phyloP scores from a whole-genome alignment of 2,329 filamentous ascomycete species.

The Nothopassalora personata region DNA sequence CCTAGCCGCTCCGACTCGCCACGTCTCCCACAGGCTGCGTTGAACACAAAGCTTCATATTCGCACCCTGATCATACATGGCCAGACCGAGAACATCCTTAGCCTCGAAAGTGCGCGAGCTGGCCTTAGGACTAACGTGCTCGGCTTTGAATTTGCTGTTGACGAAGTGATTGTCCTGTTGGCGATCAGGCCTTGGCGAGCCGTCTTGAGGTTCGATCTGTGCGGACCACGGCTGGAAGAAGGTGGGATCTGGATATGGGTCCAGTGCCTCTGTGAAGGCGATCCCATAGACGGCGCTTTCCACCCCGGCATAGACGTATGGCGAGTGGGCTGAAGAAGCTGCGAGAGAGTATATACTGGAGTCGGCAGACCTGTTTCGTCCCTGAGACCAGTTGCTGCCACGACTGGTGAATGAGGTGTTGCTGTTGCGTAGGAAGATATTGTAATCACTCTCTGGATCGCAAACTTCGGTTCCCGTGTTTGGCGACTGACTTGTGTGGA shows the following conservation, averaged over 20 bases:
- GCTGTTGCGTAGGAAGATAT: slow-evolving; percentile 42
- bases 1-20: slow-evolving; percentile 14
- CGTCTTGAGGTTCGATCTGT: background rate
- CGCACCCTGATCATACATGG: slow-evolving; percentile 44
- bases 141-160: background rate
- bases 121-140: background rate
- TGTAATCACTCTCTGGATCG: slow-evolving; percentile 34
- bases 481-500: background rate
- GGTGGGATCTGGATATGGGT: slow-evolving; percentile 40
- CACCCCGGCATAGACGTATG: slow-evolving; percentile 45
- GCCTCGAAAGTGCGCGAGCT: slow-evolving; percentile 9
- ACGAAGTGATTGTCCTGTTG: background rate
- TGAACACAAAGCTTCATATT: slow-evolving; percentile 40
- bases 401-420: slow-evolving; percentile 19
- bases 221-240: slow-evolving; percentile 21
- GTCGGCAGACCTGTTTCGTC: slow-evolving; percentile 23
- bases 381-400: slow-evolving; percentile 24
- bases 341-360: slow-evolving; percentile 47
- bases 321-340: slow-evolving; percentile 40
- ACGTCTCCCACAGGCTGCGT: slow-evolving; percentile 30
- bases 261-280: slow-evolving; percentile 40
- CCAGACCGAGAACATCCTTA: slow-evolving; percentile 38
- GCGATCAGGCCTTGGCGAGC: background rate
- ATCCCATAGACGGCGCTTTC: slow-evolving; percentile 43
- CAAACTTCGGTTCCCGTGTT: background rate